Percentiles rank a stretch among this genome's conserved stretches.
phyloP scores from a whole-genome alignment of 2,329 filamentous ascomycete genomes.

The Trichophyton rubrum region DNA sequence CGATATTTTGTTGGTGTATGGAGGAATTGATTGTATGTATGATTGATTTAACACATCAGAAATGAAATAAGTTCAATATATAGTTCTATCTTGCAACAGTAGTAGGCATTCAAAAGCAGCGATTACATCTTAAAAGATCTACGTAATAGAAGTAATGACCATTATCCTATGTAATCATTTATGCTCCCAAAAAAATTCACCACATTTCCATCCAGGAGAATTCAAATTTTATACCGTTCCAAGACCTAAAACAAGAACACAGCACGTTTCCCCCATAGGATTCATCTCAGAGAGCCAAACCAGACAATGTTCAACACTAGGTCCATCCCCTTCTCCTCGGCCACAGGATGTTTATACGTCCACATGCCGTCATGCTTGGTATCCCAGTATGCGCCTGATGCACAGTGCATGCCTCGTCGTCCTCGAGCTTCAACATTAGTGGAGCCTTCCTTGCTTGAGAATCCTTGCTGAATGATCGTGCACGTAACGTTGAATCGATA shows the following conservation, averaged over 20 bases:
- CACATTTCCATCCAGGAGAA: neutral
- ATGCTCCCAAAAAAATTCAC: neutral
- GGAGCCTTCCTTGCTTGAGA: constrained; percentile 24
- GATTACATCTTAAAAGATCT: too few species aligned
- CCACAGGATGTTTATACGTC: constrained; percentile 40
- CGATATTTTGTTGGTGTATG: neutral
- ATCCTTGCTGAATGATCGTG: constrained; percentile 86
- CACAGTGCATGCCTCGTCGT: constrained; percentile 55
- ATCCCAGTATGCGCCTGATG: constrained; percentile 40
- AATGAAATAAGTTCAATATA: neutral
- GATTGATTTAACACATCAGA: neutral
- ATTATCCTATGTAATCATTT: neutral
- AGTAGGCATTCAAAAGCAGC: too few species aligned
- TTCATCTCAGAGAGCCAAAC: constrained; percentile 27
- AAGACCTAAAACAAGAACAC: neutral
- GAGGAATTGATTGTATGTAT: neutral
- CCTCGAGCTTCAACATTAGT: constrained; percentile 42
- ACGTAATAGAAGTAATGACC: too few species aligned
- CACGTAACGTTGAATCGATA: constrained; percentile 97
- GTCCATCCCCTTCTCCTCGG: constrained; percentile 36
- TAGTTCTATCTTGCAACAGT: neutral
- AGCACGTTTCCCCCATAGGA: neutral
- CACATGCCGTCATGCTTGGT: constrained; percentile 42
- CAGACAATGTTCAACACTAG: constrained; percentile 39
- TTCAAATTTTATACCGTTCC: neutral